Percentiles rank a stretch among this genome's conserved stretches.
phyloP scores from a whole-genome alignment of 306 rosid genomes.

The Oemleria cerasiformis region DNA sequence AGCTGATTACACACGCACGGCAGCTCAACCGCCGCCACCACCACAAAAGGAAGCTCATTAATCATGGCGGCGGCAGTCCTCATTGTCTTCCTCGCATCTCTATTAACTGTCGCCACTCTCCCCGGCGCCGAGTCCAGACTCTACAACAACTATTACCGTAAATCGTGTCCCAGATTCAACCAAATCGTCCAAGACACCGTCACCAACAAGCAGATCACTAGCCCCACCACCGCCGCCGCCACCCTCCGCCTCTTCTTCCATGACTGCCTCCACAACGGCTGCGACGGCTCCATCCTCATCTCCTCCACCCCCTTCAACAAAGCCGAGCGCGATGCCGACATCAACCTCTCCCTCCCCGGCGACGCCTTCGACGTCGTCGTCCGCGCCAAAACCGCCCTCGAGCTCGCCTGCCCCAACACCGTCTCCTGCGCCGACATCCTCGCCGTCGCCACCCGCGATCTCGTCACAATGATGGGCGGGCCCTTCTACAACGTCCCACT shows the following conservation, averaged over 20 bases:
- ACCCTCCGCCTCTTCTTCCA: slow-evolving; percentile 45
- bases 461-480: slow-evolving; percentile 44
- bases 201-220: slow-evolving; percentile 47
- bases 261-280: slow-evolving; percentile 45
- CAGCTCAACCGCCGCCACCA: neutral
- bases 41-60: neutral
- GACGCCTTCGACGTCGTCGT: slow-evolving; percentile 45
- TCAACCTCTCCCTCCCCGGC: slow-evolving; percentile 53
- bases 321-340: slow-evolving; percentile 54
- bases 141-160: slow-evolving; percentile 23
- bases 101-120: neutral
- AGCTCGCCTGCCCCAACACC: slow-evolving; percentile 43
- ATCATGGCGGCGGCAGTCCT: slow-evolving; percentile 10
- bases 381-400: slow-evolving; percentile 47
- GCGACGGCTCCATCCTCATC: slow-evolving; percentile 39
- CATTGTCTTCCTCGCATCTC: slow-evolving; percentile 7
- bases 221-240: slow-evolving; percentile 46
- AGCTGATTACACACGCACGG: neutral
- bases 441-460: slow-evolving; percentile 47
- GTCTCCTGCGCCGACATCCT: slow-evolving; percentile 54
- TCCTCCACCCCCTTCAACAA: slow-evolving; percentile 44
- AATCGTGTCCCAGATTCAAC: slow-evolving; percentile 34
- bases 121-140: slow-evolving; percentile 15
- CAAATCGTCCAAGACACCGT: slow-evolving; percentile 37
- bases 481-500: slow-evolving; percentile 38